A percentile compares a stretch with the other conserved stretches of the same genome.
Conservation (phyloP, 2,329 filamentous ascomycete species). For the Myriosclerotinia curreyana region DNA sequence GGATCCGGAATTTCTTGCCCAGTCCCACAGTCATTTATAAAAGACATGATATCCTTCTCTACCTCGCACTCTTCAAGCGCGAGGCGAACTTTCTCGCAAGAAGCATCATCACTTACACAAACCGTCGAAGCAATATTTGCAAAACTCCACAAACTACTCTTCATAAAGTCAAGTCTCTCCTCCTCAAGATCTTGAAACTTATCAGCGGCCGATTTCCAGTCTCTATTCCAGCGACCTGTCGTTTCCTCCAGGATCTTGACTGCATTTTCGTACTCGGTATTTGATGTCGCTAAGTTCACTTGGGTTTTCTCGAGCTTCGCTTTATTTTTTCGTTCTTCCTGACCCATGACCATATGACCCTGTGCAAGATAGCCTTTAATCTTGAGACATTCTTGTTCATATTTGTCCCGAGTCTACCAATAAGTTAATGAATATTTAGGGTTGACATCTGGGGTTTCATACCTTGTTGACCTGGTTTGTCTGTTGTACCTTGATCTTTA, state of each 20-base stretch:
- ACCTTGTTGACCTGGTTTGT: slow-evolving; percentile 90
- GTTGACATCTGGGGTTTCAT: slow-evolving; percentile 30
- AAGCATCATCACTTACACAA: slow-evolving; percentile 94
- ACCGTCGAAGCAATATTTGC: slow-evolving; percentile 96
- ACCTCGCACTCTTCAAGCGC: slow-evolving; percentile 95
- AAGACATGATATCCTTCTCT: slow-evolving; percentile 84
- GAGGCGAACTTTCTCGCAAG: slow-evolving; percentile 92
- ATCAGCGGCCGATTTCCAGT: slow-evolving; percentile 97
- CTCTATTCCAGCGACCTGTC: slow-evolving; percentile 91
- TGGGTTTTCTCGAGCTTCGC: slow-evolving; percentile 98
- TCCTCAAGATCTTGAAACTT: slow-evolving; percentile 99
- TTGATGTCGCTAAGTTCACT: slow-evolving; percentile 86
- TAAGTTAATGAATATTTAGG: slow-evolving; percentile 27
- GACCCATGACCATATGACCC: slow-evolving; percentile 99
- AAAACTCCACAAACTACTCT: slow-evolving; percentile 97
- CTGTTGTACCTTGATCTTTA: slow-evolving; percentile 91
- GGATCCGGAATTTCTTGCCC: slow-evolving; percentile 97
- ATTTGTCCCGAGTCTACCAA: slow-evolving; percentile 76
- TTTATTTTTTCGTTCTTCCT: slow-evolving; percentile 98
- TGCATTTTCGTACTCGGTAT: slow-evolving; percentile 88
- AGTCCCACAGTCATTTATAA: slow-evolving; percentile 86
- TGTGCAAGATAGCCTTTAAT: slow-evolving; percentile 98
- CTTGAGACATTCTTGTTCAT: slow-evolving; percentile 95
- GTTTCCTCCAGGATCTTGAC: slow-evolving; percentile 94
- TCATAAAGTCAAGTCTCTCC: slow-evolving; percentile 93